Conservation (phyloP, 2,329 filamentous ascomycete species). For the Paecilomyces sp. region DNA sequence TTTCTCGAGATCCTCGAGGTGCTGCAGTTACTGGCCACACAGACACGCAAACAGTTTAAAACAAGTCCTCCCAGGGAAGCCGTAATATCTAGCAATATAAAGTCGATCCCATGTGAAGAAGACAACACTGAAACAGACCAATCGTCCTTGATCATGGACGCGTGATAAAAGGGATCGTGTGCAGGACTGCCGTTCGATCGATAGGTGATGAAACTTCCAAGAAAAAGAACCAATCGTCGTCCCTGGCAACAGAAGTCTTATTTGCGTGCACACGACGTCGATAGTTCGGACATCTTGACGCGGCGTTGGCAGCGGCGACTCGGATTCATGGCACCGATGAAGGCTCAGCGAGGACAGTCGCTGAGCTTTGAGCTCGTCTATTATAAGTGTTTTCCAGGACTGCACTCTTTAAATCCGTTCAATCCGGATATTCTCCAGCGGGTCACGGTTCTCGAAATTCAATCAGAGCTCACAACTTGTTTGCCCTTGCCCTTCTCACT, state of each 20-base stretch:
- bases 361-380: neutral
- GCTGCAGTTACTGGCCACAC: neutral
- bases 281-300: neutral
- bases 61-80: neutral
- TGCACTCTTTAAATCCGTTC: neutral
- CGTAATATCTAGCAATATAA: neutral
- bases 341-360: neutral
- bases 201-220: neutral
- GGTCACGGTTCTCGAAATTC: slow-evolving; percentile 5
- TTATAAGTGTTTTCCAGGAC: neutral
- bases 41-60: neutral
- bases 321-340: neutral
- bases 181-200: neutral
- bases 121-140: neutral
- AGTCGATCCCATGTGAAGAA: neutral
- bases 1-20: neutral
- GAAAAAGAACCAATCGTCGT: neutral
- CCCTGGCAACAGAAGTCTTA: neutral
- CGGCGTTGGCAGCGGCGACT: neutral
- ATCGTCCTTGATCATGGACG: neutral
- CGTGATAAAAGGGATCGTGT: neutral
- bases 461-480: slow-evolving; percentile 19
- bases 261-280: neutral
- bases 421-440: neutral
- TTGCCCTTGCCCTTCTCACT: slow-evolving; percentile 27